These are phyloP conservation scores for Sporothrix phasma DNA, from an alignment of 2,329 filamentous ascomycete species.

Conservation along the genomic window DNA sequence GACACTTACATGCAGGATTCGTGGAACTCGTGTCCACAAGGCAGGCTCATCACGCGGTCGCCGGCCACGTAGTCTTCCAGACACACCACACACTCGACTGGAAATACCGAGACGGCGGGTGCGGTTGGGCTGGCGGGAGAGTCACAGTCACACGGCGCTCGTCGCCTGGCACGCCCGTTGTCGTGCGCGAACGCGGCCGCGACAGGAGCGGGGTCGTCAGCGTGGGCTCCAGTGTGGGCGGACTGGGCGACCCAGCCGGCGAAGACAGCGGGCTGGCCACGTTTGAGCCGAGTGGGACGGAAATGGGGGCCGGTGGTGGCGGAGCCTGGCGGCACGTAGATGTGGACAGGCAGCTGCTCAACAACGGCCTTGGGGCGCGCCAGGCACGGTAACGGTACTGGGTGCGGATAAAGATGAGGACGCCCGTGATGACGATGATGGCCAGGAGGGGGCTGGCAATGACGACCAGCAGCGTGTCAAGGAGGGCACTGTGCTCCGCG, in stretches of 20 bases:
- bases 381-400: conserved; percentile 82
- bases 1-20: conserved; percentile 89
- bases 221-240: conserved; percentile 56
- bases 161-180: conserved; percentile 48
- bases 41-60: conserved; percentile 89
- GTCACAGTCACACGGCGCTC: conserved; percentile 36
- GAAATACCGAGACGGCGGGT: conserved; percentile 28
- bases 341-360: conserved; percentile 86
- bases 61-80: conserved; percentile 94
- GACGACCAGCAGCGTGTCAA: conserved; percentile 92
- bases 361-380: conserved; percentile 95
- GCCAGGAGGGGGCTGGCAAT: conserved; percentile 90
- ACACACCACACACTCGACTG: conserved; percentile 92
- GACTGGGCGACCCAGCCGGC: conserved; percentile 44
- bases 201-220: conserved; percentile 72
- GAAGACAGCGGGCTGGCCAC: conserved; percentile 32
- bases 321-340: conserved; percentile 69
- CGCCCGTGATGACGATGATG: conserved; percentile 80
- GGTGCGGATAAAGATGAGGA: conserved; percentile 76
- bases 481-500: conserved; percentile 86
- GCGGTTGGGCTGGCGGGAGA: conserved; percentile 30
- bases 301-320: neutral
- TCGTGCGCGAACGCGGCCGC: conserved; percentile 54
- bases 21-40: conserved; percentile 96
- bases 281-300: neutral